A percentile compares a stretch with the other conserved stretches of the same genome.
Conservation (phyloP, 495 filamentous ascomycete species). For the Aspergillus nidulans region DNA sequence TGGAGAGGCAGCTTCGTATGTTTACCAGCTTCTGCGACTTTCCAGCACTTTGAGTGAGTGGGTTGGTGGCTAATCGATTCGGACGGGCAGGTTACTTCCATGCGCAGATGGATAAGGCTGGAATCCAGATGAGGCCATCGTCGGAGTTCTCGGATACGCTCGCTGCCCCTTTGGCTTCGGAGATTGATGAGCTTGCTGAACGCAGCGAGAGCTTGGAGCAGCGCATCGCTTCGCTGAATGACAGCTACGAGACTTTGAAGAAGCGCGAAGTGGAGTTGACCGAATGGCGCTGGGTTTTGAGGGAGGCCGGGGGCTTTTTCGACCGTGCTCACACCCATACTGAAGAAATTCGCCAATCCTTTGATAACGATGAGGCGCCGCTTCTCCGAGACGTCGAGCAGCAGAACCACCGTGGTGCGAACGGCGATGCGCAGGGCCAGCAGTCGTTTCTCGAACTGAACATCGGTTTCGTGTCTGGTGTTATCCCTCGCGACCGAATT, state of each 20-base stretch:
- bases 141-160: conserved; percentile 81
- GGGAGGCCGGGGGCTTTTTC: conserved; percentile 94
- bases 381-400: conserved; percentile 85
- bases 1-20: conserved; percentile 93
- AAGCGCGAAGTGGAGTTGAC: conserved; percentile 94
- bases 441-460: conserved; percentile 93
- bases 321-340: conserved; percentile 93
- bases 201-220: conserved; percentile 88
- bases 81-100: conserved; percentile 75
- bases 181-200: conserved; percentile 93
- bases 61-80: conserved; percentile 4
- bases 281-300: conserved; percentile 96
- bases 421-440: conserved; percentile 67
- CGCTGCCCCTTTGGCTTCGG: conserved; percentile 79
- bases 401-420: conserved; percentile 51
- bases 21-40: not conserved
- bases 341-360: conserved; percentile 89
- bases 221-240: conserved; percentile 83
- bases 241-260: conserved; percentile 97
- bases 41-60: not conserved
- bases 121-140: conserved; percentile 75
- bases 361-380: conserved; percentile 80
- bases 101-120: conserved; percentile 87
- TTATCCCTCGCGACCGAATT: conserved; percentile 89
- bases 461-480: conserved; percentile 99